Percentiles rank a stretch among this genome's conserved stretches.
phyloP scores from a whole-genome alignment of 805 yeast species.

The Candida mattraensis region DNA sequence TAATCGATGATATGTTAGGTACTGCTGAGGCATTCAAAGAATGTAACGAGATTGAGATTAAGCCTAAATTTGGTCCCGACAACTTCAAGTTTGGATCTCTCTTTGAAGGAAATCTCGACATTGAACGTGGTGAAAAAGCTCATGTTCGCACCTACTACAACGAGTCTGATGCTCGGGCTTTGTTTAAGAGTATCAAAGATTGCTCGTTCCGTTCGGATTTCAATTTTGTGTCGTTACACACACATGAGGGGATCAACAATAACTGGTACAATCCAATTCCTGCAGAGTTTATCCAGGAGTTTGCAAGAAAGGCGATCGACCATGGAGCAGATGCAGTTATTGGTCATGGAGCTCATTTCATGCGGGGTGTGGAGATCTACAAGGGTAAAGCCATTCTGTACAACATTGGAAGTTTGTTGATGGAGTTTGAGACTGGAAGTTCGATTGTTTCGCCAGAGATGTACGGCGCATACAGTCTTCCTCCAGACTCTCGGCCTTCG shows the following conservation, averaged over 20 bases:
- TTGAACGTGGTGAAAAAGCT: conserved; percentile 27
- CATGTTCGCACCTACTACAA: conserved; percentile 27
- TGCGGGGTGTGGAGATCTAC: conserved; percentile 32
- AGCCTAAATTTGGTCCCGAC: conserved; percentile 24
- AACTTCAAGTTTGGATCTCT: conserved; percentile 29
- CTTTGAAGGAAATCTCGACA: conserved; percentile 30
- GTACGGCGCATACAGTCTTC: conserved; percentile 26
- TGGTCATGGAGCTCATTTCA: conserved; percentile 33
- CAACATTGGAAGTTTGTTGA: conserved; percentile 28
- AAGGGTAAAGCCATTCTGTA: conserved; percentile 31
- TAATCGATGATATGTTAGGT: conserved; percentile 30
- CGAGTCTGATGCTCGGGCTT: conserved; percentile 22
- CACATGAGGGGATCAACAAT: conserved; percentile 32
- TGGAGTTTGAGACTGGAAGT: conserved; percentile 31
- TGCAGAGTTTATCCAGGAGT: conserved; percentile 28
- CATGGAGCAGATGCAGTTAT: conserved; percentile 29
- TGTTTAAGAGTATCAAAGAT: conserved; percentile 26
- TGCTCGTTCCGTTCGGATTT: conserved; percentile 27
- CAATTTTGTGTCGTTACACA: conserved; percentile 28
- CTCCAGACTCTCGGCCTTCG: conserved; percentile 28
- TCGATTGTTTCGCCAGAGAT: conserved; percentile 29
- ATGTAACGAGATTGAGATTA: conserved; percentile 33
- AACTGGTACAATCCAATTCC: conserved; percentile 34
- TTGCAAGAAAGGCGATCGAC: conserved; percentile 28
- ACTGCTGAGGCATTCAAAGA: conserved; percentile 31